Base-by-base conservation (phyloP, 306 rosid genomes). In the Lathyrus tuberosus region DNA sequence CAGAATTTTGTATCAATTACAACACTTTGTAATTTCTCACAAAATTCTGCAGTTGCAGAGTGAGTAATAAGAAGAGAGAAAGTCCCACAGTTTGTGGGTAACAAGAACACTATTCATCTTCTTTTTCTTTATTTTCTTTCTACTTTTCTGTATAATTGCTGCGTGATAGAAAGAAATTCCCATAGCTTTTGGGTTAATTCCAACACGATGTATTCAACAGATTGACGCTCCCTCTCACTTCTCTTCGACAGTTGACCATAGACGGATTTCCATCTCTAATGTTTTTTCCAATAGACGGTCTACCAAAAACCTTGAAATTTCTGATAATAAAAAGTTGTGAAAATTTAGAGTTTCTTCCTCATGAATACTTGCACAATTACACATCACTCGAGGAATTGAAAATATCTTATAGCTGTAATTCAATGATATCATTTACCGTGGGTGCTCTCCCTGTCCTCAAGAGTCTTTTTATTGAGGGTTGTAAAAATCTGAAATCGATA, bases 391-490 rank as follows among this genome's bases (percentile, higher is more conserved):
- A 40, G 18, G 46, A 62, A 18, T 6, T 62, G 37, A 42, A 62
- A 62, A 40, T 62, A 62, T 18, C 15, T 40, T 38, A 62, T 62
- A 62, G 68, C 4, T 62, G 68, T 10, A 11, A 62, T 62, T 54
- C 61, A 54, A 24, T 54, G 58, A 65, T 13, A 46, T 46, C 71
- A 3, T 46, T 65, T 30, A 1, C 28, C 5, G 15, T 65, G 24
- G 71, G 58, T 0, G 12, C 15, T 46, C 10, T 65, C 41, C 70
- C 70, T 9, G 13, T 30, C 3, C 71, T 65, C 6, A 46, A 28
- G 8, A 46, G 28, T 46, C 58, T 65, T 11, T 9, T 22, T 10
- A 28, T 65, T 3, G 20, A 8, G 17, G 70, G 57, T 15, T 65
- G 58, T 46, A 65, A 10, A 38, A 40, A 26, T 24, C 12, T 69